Evolutionary conservation across 2,329 filamentous ascomycete species (phyloP), one percentile per base, ranked within the genome.

Genomic region (Claviceps maximensis): DNA sequence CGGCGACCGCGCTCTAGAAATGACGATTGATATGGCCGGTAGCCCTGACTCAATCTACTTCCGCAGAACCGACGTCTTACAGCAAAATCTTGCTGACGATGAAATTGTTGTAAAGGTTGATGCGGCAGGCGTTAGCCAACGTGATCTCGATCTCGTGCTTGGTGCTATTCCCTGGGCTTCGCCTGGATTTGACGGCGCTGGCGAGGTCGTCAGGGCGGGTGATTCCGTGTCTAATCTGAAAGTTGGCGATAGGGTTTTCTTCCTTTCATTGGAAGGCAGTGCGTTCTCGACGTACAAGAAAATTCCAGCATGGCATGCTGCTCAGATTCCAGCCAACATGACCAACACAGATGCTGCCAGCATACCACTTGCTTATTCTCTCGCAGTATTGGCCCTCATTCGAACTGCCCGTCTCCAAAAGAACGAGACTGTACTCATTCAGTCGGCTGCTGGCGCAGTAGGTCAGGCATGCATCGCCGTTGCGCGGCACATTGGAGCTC

Each of bases 351-450:
- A 73, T 7, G 67, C 69, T 0, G 62, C 63, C 6, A 52, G 53
- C 25, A 54, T 59, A 7, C 50, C 58, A 0, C 50, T 58, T n/a
- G 58, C 57, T 2, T 59, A 53, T 21, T 52, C 46, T 31, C 50
- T 53, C 33, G 49, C 55, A 21, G 47, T 56, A 19, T 23, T 56
- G 47, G 51, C 53, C 1, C 55, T 58, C 2, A n/a, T 52, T 1
- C 47, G 47, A 27, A 51, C 49, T 45, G 58, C 49, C 25, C 58
- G 66, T 1, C 60, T 75, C 1, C 51, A 57, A 7, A 61, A 62
- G 2, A 67, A 65, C 9, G 65, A 67, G 47, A 57, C 47, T 1
- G 58, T 69, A 2, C 60, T 69, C 2, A 62, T 68, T 19, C 67
- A 68, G 48, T 55, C 61, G 1, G 65, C 60, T 3, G 52, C 58